phyloP scores from a whole-genome alignment of 75 land plant genomes.

The Sequoia sempervirens region DNA sequence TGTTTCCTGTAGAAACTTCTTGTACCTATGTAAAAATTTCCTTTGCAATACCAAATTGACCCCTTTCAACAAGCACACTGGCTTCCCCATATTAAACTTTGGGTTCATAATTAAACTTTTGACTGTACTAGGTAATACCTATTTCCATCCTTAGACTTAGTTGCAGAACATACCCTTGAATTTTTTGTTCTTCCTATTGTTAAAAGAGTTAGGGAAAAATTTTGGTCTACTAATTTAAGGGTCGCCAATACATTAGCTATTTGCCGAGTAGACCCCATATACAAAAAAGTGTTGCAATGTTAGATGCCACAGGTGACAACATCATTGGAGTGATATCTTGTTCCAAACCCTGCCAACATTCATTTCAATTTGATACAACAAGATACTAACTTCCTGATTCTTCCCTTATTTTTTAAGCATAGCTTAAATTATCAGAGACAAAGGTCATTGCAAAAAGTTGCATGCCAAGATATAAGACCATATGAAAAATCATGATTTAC shows the following conservation, averaged over 20 bases:
- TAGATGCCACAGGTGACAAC: constrained; percentile 29
- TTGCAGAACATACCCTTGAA: no score
- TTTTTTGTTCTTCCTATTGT: constrained; percentile 71
- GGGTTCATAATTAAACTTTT: no score
- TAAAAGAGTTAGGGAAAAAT: constrained; percentile 33
- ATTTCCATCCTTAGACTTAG: no score
- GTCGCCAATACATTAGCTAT: constrained; percentile 61
- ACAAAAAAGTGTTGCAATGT: constrained; percentile 46
- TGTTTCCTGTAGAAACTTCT: no score
- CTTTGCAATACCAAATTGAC: no score
- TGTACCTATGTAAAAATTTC: no score
- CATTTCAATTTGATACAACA: constrained; percentile 44
- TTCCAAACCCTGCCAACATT: constrained; percentile 82
- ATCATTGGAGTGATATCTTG: constrained; percentile 62
- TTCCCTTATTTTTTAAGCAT: no score
- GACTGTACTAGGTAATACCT: no score
- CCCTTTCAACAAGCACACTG: no score
- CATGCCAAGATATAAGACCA: constrained; percentile 40
- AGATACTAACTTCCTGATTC: constrained; percentile 25
- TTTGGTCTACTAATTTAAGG: constrained; percentile 43
- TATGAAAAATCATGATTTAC: constrained; percentile 42
- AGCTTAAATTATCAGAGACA: no score
- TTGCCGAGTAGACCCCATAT: constrained; percentile 31
- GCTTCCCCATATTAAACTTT: no score
- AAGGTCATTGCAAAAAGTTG: constrained; percentile 42